Conservation (phyloP, 2,329 filamentous ascomycete species). For the Botrytis cinerea region DNA sequence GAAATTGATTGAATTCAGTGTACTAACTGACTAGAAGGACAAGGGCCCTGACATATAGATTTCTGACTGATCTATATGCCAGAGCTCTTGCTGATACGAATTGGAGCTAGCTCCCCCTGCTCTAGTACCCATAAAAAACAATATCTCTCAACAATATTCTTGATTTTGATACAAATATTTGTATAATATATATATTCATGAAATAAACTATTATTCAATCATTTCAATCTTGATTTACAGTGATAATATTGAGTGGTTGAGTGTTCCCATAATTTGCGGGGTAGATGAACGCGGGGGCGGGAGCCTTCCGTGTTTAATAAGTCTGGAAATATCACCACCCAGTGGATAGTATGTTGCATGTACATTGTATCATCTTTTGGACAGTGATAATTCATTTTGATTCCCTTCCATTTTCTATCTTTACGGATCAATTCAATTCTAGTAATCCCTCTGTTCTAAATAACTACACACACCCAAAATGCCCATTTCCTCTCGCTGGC, state of each 20-base stretch:
- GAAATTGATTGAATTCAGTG: background rate
- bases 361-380: background rate
- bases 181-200: background rate
- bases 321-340: too few species aligned
- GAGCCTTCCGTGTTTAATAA: too few species aligned
- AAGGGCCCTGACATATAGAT: too few species aligned
- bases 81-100: too few species aligned
- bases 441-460: background rate
- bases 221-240: too few species aligned
- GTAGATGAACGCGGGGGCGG: background rate
- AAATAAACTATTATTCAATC: too few species aligned
- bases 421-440: background rate
- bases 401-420: background rate
- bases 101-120: too few species aligned
- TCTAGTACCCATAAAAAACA: too few species aligned
- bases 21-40: background rate
- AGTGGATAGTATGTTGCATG: background rate
- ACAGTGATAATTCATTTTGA: background rate
- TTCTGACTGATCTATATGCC: too few species aligned
- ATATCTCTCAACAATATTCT: too few species aligned
- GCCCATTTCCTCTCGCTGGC: slow-evolving; percentile 37
- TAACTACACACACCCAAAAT: slow-evolving; percentile 26
- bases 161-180: background rate
- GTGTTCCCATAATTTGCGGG: background rate
- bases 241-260: background rate